These are phyloP conservation scores for Helichrysum umbraculigerum DNA, from an alignment of 129 eudicot species.

Conservation along the genomic window DNA sequence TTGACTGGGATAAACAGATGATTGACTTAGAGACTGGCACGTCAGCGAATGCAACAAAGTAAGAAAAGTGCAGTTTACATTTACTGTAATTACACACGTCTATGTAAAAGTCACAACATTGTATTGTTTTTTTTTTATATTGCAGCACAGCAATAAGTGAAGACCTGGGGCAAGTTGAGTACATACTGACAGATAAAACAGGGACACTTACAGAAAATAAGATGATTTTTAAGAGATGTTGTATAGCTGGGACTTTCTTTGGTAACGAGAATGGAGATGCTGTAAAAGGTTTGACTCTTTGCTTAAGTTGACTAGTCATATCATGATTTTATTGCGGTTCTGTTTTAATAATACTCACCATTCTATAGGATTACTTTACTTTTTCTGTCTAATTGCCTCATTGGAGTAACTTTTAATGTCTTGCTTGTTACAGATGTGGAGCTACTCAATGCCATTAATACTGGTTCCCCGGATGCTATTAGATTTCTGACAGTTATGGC, in stretches of 20 bases:
- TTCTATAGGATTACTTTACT: slow-evolving; percentile 9
- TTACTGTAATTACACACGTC: slow-evolving; percentile 3
- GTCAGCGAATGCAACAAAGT: slow-evolving; percentile 86
- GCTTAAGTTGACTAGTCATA: slow-evolving; percentile 1
- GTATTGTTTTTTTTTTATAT: slow-evolving; percentile 39
- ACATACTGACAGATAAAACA: slow-evolving; percentile 97
- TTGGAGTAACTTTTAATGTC: slow-evolving; percentile 12
- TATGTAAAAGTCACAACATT: not conserved
- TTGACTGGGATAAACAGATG: slow-evolving; percentile 98
- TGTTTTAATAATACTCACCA: slow-evolving; percentile 1
- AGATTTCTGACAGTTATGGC: slow-evolving; percentile 91
- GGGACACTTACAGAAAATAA: slow-evolving; percentile 96
- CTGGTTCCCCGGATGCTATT: slow-evolving; percentile 68
- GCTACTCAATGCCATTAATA: slow-evolving; percentile 63
- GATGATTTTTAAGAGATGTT: slow-evolving; percentile 93
- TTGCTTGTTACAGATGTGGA: slow-evolving; percentile 63
- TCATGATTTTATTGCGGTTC: not conserved
- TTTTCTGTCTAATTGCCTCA: slow-evolving; percentile 1
- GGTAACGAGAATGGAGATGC: slow-evolving; percentile 96
- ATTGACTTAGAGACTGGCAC: slow-evolving; percentile 75
- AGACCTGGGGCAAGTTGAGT: slow-evolving; percentile 99
- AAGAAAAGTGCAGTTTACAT: slow-evolving; percentile 36
- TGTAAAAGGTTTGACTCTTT: slow-evolving; percentile 59
- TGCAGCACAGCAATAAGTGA: slow-evolving; percentile 99
- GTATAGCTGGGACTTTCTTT: slow-evolving; percentile 69